Conservation (phyloP, 768 basidiomycete species). For the Cystobasidium tubakii region DNA sequence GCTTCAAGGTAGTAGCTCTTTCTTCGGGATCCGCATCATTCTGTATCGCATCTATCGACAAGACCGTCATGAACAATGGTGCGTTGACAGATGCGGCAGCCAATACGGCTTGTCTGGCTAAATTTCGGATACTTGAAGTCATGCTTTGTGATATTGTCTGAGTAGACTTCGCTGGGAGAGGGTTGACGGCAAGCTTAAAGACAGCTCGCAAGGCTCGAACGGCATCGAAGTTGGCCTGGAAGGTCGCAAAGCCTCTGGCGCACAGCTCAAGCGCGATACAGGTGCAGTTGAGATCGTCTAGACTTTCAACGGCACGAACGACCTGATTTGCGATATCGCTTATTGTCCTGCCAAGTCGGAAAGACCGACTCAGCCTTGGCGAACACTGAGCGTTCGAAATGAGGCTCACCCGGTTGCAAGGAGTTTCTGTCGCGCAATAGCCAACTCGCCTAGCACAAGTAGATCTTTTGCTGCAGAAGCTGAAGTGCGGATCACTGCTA, state of each 20-base stretch:
- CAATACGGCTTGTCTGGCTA: conserved; percentile 75
- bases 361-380: no score
- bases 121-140: conserved; percentile 57
- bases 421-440: conserved; percentile 3
- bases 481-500: neutral
- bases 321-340: conserved; percentile 81
- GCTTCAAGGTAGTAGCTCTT: conserved; percentile 80
- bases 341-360: conserved; percentile 66
- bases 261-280: conserved; percentile 79
- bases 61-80: conserved; percentile 84
- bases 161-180: conserved; percentile 57
- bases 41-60: conserved; percentile 76
- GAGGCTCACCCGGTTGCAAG: conserved; percentile 18
- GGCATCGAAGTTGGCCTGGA: conserved; percentile 89
- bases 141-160: neutral
- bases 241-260: conserved; percentile 82
- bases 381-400: neutral
- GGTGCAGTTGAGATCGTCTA: conserved; percentile 54
- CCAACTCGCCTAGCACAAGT: conserved; percentile 27
- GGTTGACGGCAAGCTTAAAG: conserved; percentile 69
- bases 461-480: conserved; percentile 37
- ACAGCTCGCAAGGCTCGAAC: conserved; percentile 79
- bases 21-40: conserved; percentile 64
- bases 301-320: conserved; percentile 66
- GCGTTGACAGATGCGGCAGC: conserved; percentile 78